Evolutionary conservation across 1,139 yeast species (phyloP).

Genomic region (Candida sp.): DNA sequence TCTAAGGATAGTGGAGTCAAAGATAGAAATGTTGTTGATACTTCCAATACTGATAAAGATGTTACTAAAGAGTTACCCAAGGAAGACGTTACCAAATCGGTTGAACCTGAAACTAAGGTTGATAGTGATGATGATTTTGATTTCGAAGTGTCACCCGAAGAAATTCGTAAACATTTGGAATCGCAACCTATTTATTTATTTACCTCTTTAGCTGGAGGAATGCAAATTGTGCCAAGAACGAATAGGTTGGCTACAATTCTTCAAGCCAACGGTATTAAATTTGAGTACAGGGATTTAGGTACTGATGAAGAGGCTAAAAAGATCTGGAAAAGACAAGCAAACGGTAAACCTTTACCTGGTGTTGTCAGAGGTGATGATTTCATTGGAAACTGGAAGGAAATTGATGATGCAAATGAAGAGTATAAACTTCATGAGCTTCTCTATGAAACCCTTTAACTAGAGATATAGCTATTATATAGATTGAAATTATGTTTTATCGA

Average conservation of each 20-base stretch:
- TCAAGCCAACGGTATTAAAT: conserved; percentile 69
- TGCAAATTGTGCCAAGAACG: conserved; percentile 79
- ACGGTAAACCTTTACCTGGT: conserved; percentile 84
- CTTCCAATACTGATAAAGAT: not conserved
- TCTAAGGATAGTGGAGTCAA: not conserved
- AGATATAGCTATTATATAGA: not conserved
- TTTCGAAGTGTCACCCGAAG: conserved; percentile 42
- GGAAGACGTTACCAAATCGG: not conserved
- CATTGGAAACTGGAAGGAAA: conserved; percentile 78
- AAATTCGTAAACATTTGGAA: conserved; percentile 42
- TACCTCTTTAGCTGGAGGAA: conserved; percentile 90
- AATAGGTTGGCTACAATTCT: conserved; percentile 75
- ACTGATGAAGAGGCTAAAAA: conserved; percentile 85
- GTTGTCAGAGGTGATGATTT: conserved; percentile 88
- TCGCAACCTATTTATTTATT: conserved; percentile 67
- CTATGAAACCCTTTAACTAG: conserved; percentile 40
- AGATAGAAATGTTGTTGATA: not conserved
- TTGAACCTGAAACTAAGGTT: conserved; percentile 2
- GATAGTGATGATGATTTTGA: conserved; percentile 26
- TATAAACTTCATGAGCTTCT: conserved; percentile 62
- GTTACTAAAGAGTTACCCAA: conserved; percentile 8
- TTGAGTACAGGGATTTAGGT: conserved; percentile 75
- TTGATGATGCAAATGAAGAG: conserved; percentile 85
- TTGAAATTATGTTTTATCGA: not conserved
- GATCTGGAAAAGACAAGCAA: conserved; percentile 78